Percentiles rank a stretch among this genome's conserved stretches.
Evolutionary conservation across 495 filamentous ascomycete genomes (phyloP).

Genomic region (Neurospora sp.): DNA sequence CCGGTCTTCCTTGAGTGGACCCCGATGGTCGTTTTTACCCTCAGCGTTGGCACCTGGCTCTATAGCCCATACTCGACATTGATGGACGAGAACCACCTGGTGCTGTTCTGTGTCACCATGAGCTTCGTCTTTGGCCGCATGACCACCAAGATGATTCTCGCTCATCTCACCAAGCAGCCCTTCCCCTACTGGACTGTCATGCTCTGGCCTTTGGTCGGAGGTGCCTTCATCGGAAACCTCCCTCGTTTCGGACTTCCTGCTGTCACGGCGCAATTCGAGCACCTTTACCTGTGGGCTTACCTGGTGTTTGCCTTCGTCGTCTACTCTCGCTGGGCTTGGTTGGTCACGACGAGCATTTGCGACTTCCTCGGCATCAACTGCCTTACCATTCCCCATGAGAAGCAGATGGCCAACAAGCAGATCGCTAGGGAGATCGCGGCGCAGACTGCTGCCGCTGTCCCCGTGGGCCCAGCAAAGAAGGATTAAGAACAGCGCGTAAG

Average conservation of each 20-base stretch:
- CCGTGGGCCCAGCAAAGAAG: background rate
- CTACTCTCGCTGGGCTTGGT: slow-evolving; percentile 84
- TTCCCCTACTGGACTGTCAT: slow-evolving; percentile 96
- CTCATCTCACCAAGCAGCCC: slow-evolving; percentile 83
- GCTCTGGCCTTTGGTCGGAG: slow-evolving; percentile 72
- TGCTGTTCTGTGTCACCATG: slow-evolving; percentile 88
- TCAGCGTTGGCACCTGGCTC: slow-evolving; percentile 69
- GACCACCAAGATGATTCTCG: slow-evolving; percentile 98
- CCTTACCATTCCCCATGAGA: slow-evolving; percentile 68
- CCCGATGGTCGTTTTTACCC: slow-evolving; percentile 72
- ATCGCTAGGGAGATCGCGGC: slow-evolving; percentile 12
- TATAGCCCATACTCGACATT: slow-evolving; percentile 76
- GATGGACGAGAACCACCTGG: slow-evolving; percentile 69
- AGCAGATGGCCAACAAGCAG: slow-evolving; percentile 35
- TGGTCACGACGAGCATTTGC: slow-evolving; percentile 89
- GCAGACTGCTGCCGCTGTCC: slow-evolving; percentile 1
- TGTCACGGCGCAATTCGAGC: slow-evolving; percentile 51
- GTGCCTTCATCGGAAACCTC: slow-evolving; percentile 73
- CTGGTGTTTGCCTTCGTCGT: slow-evolving; percentile 68
- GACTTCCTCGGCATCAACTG: slow-evolving; percentile 87
- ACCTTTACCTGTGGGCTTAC: slow-evolving; percentile 73
- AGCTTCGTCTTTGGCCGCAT: slow-evolving; percentile 97
- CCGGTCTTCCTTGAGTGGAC: slow-evolving; percentile 93
- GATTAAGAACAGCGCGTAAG: background rate
- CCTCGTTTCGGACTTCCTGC: slow-evolving; percentile 64